These are phyloP conservation scores for Agapanthus africanus DNA, from an alignment of 106 monocot species.

Conservation along the genomic window DNA sequence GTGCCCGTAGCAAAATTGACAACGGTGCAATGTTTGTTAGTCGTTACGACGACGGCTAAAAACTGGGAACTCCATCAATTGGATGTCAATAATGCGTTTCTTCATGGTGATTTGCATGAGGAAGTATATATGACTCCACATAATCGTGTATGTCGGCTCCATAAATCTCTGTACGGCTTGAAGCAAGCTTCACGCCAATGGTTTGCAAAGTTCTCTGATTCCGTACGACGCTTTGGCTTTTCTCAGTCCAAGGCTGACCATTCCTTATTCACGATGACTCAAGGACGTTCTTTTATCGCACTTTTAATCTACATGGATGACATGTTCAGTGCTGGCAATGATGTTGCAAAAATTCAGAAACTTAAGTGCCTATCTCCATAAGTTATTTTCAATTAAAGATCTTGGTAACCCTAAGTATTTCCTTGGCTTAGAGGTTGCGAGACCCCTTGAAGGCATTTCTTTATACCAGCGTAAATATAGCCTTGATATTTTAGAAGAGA, in stretches of 20 bases:
- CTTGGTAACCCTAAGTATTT: slow-evolving; percentile 13
- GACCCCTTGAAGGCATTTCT: not conserved
- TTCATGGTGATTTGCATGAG: slow-evolving; percentile 5
- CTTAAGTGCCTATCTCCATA: not conserved
- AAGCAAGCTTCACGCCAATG: slow-evolving; percentile 16
- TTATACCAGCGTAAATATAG: slow-evolving; percentile 10
- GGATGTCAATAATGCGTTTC: not conserved
- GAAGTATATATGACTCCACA: slow-evolving; percentile 4
- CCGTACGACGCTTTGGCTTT: not conserved
- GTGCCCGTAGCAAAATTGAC: not conserved
- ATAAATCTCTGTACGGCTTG: slow-evolving; percentile 11
- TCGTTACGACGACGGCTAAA: not conserved
- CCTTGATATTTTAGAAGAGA: slow-evolving; percentile 2
- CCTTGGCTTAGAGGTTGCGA: slow-evolving; percentile 16
- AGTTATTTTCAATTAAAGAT: slow-evolving; percentile 12
- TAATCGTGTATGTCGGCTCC: not conserved
- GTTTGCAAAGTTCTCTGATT: slow-evolving; percentile 12
- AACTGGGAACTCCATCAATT: not conserved
- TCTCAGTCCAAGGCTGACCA: slow-evolving; percentile 3
- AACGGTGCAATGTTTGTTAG: not conserved
- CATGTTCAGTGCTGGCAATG: slow-evolving; percentile 10
- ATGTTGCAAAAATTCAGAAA: not conserved
- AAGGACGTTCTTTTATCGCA: not conserved
- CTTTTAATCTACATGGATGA: slow-evolving; percentile 25
- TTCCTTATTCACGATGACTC: slow-evolving; percentile 3